Evolutionary conservation across 371 early-diverging fungal genomes (phyloP).

Genomic region (Mortierella sp.): DNA sequence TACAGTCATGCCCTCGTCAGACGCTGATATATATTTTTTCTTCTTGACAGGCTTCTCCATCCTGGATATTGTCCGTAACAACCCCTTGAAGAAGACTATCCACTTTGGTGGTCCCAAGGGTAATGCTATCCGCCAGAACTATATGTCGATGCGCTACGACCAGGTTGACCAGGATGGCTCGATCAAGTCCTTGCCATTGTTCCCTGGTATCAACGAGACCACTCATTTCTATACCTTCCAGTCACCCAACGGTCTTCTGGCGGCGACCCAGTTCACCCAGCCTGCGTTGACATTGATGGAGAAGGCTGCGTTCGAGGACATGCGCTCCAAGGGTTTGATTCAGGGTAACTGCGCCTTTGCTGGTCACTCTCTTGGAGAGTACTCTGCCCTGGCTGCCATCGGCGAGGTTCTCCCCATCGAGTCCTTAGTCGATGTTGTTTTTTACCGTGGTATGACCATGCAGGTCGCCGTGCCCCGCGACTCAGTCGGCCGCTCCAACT

Average conservation of each 20-base stretch:
- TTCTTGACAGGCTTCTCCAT: slow-evolving; percentile 77
- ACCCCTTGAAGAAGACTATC: slow-evolving; percentile 91
- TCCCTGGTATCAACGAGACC: slow-evolving; percentile 89
- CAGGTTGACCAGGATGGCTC: slow-evolving; percentile 79
- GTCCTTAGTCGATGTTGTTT: slow-evolving; percentile 91
- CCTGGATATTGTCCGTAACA: slow-evolving; percentile 92
- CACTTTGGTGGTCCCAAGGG: slow-evolving; percentile 96
- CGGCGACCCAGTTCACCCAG: slow-evolving; percentile 97
- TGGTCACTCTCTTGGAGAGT: slow-evolving; percentile 97
- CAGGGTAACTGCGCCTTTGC: slow-evolving; percentile 90
- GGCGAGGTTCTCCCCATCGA: slow-evolving; percentile 91
- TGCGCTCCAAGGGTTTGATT: slow-evolving; percentile 89
- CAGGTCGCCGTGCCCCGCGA: slow-evolving; percentile 94
- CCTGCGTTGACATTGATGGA: slow-evolving; percentile 93
- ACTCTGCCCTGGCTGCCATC: slow-evolving; percentile 92
- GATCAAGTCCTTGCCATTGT: slow-evolving; percentile 83
- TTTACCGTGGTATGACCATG: slow-evolving; percentile 98
- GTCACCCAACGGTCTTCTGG: slow-evolving; percentile 91
- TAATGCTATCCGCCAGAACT: slow-evolving; percentile 88
- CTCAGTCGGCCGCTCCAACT: slow-evolving; percentile 84
- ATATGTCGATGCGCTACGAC: slow-evolving; percentile 93
- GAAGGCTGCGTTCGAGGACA: slow-evolving; percentile 93
- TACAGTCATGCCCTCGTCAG: not conserved
- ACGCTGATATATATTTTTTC: not conserved
- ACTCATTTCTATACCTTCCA: slow-evolving; percentile 91